Base-by-base conservation (phyloP, 305 asterid genomes). In the Fraxinus angustifolia region DNA sequence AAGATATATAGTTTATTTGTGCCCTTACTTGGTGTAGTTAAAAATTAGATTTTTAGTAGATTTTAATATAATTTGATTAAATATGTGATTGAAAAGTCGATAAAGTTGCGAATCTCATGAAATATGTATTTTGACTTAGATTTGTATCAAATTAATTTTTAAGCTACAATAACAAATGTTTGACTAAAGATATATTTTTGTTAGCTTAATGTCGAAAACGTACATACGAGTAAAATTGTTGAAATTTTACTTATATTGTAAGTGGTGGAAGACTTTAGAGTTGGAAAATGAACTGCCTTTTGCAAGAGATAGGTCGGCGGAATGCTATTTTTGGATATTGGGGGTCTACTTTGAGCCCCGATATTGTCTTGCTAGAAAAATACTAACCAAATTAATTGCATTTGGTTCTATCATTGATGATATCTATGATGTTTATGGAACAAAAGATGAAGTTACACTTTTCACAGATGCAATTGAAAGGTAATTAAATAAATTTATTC, bases 261-360 rank as follows among this genome's bases (percentile, higher is more conserved):
- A 82, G 77, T 80, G 82, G 86, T 84, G 86, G 86, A 80, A 77
- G 56, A 34, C 7, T 0, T 76, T 79, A 17, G 34, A 21, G 1
- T 2, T 80, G 0, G 34, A 48, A 3, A 56, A 14, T 2, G 68
- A 79, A n/a, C 28, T 79, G 30, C 48, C 83, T 31, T 80, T 80
- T 31, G 72, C 83, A 77, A 73, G 87, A 58, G 87, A 84, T 16
- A 81, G 78, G 58, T 3, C 35, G 31, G 87, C 73, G 19, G 87
- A 84, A 76, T 16, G 62, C 33, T 62, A 77, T 1, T 42, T 84
- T 42, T 81, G 87, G 87, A 10, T 48, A 31, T 38, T 84, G 2
- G 83, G 78, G 1, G 68, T 76, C 58, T 3, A 38, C 21, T 78
- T 58, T 74, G 87, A 84, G 16, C 87, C 83, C 6, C 83, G 74